Evolutionary conservation across 2,329 filamentous ascomycete genomes (phyloP).

Genomic region (Trichophyton equinum): DNA sequence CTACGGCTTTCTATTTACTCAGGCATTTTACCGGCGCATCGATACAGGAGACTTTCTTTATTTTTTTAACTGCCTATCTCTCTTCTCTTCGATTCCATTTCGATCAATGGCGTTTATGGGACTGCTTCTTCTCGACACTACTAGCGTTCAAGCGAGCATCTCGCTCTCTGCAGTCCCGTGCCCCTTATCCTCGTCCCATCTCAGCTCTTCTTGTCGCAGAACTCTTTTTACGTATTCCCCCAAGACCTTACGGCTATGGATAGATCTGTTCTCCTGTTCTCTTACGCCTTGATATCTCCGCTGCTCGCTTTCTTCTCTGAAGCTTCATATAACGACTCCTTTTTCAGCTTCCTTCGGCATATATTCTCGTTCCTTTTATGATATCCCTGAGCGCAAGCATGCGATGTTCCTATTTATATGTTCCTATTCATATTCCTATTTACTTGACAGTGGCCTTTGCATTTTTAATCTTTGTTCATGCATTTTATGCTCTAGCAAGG

Average conservation of each 20-base stretch:
- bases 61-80: not conserved
- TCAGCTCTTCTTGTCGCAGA: not conserved
- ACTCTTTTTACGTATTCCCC: not conserved
- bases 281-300: not conserved
- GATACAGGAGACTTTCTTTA: not conserved
- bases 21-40: conserved; percentile 3
- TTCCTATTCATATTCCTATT: not conserved
- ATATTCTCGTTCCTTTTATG: not conserved
- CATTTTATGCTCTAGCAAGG: not conserved
- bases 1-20: not conserved
- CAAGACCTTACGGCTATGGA: not conserved
- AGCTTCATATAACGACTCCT: not conserved
- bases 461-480: not conserved
- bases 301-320: not conserved
- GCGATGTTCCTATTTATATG: not conserved
- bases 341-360: not conserved
- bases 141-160: not conserved
- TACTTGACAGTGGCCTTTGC: not conserved
- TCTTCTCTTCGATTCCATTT: not conserved
- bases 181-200: not conserved
- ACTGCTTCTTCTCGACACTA: not conserved
- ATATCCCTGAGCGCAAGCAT: conserved; percentile 3
- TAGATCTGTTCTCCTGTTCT: conserved; percentile 1
- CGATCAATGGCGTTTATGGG: not conserved
- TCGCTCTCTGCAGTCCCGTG: not conserved